Conservation (phyloP, 2,329 filamentous ascomycete species). For the Sarocladium oryzae region DNA sequence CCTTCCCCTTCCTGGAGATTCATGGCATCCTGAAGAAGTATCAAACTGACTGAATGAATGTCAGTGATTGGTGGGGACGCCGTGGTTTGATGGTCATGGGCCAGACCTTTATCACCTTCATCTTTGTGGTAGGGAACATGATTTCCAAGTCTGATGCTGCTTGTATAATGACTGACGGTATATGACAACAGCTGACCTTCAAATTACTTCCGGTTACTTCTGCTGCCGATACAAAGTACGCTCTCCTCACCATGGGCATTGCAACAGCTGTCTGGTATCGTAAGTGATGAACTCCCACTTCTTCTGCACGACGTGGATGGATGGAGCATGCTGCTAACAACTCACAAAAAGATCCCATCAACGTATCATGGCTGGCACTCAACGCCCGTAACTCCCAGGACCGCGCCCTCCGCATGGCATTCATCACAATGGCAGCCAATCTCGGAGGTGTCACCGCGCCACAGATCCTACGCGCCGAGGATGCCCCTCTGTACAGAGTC, state of each 20-base stretch:
- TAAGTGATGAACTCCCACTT: background rate
- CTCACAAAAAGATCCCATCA: conserved; percentile 37
- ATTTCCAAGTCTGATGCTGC: background rate
- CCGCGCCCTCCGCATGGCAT: conserved; percentile 51
- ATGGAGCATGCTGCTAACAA: no score
- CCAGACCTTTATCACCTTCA: background rate
- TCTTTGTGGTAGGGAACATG: background rate
- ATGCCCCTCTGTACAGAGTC: conserved; percentile 42
- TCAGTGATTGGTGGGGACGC: background rate
- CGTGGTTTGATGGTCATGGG: background rate
- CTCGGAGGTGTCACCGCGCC: conserved; percentile 54
- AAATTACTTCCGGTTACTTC: background rate
- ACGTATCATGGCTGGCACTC: conserved; percentile 54
- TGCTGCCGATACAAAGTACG: background rate
- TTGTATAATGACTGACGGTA: background rate
- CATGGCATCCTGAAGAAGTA: no score
- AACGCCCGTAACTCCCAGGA: conserved; percentile 50
- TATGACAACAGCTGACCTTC: background rate
- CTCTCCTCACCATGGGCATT: background rate
- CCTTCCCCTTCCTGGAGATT: background rate
- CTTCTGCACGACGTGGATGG: background rate
- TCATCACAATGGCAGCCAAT: conserved; percentile 57
- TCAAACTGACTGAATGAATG: background rate
- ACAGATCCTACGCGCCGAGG: conserved; percentile 50
- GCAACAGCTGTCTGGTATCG: background rate